Evolutionary conservation across 2,329 filamentous ascomycete genomes (phyloP), one percentile per base, ranked within the genome.

Genomic region (Aspergillus ruber): DNA sequence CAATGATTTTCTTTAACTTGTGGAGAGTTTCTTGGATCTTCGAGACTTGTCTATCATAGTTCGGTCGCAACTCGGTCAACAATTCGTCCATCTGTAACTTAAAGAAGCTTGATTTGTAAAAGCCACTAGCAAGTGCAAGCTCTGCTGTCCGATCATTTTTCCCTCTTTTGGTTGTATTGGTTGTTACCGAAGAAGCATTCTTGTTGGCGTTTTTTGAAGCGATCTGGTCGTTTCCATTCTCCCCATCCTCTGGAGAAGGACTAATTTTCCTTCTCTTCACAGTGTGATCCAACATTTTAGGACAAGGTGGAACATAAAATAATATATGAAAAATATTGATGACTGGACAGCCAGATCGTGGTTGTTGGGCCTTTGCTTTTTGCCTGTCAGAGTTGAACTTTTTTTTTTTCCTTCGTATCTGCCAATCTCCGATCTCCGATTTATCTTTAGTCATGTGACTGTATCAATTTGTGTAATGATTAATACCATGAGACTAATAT

Each of bases 1-100:
- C 81, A 53, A 85, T 80, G 15, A 75, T 66, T 25, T 61, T 65
- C 58, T 83, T 83, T 44, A 84, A 56, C 46, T 69, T 73, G 49
- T 75, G 76, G 53, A 84, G 68, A 21, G 72, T 67, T 44, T 75
- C 70, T 51, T 84, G 78, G 13, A 79, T 73, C 13, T 73, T 68
- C 9, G 66, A 71, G 51, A 80, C 70, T 52, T 76, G 76, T 60
- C 77, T 80, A 27, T 78, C 78, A 53, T 83, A 80, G 51, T 79
- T 77, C 29, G 77, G 78, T 56, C 75, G 74, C 43, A 82, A 69
- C 53, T 82, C 77, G 6, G 70, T 65, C 44, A 85, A 63, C 48
- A 86, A 69, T 56, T 85, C 81, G 53, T 85, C 80, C 29, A 84
- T 73, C 60, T 86, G 83, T 8, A 86, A 65, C 61, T 84, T 84